Percentiles rank a stretch among this genome's conserved stretches.
These are phyloP conservation scores for Vitis cinerea DNA, from an alignment of 164 flowering plant genomes.

Conservation along the genomic window DNA sequence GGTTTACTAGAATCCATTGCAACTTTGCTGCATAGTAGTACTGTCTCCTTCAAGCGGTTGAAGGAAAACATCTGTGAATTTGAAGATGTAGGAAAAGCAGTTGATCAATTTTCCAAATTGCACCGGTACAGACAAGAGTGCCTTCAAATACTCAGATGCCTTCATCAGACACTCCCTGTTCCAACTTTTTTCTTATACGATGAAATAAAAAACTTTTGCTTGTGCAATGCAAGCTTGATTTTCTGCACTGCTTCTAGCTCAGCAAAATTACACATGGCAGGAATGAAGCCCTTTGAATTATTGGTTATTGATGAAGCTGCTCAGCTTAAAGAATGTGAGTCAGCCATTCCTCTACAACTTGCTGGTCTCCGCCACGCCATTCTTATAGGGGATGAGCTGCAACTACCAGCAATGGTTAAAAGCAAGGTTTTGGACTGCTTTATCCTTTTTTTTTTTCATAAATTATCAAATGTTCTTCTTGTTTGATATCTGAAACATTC, in stretches of 20 bases:
- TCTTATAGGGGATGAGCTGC: conserved; percentile 43
- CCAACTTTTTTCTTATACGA: not conserved
- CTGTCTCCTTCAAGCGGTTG: no score
- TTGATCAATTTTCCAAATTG: not conserved
- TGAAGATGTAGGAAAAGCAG: not conserved
- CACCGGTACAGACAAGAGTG: conserved; percentile 4
- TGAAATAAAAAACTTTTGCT: conserved; percentile 18
- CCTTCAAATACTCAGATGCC: conserved; percentile 16
- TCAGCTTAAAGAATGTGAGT: conserved; percentile 47
- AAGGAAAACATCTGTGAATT: not conserved
- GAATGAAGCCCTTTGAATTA: conserved; percentile 12
- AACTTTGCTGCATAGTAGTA: conserved; percentile 1
- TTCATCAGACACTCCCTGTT: conserved; percentile 8
- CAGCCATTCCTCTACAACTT: conserved; percentile 37
- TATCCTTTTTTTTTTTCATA: not conserved
- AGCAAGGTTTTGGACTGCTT: conserved; percentile 23
- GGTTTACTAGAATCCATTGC: conserved; percentile 15
- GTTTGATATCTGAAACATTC: no score
- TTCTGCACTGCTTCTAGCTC: conserved; percentile 44
- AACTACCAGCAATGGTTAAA: conserved; percentile 42
- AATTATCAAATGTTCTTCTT: not conserved
- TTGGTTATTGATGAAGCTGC: conserved; percentile 51
- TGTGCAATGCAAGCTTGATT: conserved; percentile 20
- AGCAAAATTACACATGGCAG: conserved; percentile 10
- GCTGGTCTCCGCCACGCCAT: conserved; percentile 28